These are phyloP conservation scores for Candida cerambycidarum DNA, from an alignment of 805 yeast genomes.

Conservation along the genomic window DNA sequence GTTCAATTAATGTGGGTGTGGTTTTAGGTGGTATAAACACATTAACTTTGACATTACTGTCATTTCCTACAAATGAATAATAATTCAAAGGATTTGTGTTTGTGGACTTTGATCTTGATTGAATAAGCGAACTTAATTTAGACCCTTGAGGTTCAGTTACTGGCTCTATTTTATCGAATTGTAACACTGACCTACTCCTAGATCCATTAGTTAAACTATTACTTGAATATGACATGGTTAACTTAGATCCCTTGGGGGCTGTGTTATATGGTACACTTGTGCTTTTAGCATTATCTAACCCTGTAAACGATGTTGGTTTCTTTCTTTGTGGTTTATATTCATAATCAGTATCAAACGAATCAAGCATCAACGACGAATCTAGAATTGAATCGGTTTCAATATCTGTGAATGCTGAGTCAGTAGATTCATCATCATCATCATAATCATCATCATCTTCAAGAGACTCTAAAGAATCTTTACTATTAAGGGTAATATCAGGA, in stretches of 20 bases:
- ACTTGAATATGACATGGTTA: slow-evolving; percentile 8
- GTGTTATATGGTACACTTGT: slow-evolving; percentile 3
- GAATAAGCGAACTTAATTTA: slow-evolving; percentile 45
- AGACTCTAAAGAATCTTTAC: slow-evolving; percentile 17
- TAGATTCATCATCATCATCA: slow-evolving; percentile 28
- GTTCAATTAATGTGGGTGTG: slow-evolving; percentile 22
- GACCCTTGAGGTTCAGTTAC: slow-evolving; percentile 22
- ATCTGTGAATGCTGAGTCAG: slow-evolving; percentile 46
- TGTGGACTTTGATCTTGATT: slow-evolving; percentile 31
- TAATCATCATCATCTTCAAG: slow-evolving; percentile 25
- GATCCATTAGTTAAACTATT: slow-evolving; percentile 1
- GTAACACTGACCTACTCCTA: slow-evolving; percentile 7
- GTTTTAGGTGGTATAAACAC: slow-evolving; percentile 37
- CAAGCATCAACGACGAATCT: slow-evolving; percentile 26
- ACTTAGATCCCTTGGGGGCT: slow-evolving; percentile 1
- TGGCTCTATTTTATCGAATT: slow-evolving; percentile 24
- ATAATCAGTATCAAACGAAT: slow-evolving; percentile 18
- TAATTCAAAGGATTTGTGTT: slow-evolving; percentile 46
- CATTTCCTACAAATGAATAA: slow-evolving; percentile 28
- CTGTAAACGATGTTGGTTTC: slow-evolving; percentile 8
- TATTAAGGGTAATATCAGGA: slow-evolving; percentile 13
- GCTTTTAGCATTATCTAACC: slow-evolving; percentile 1
- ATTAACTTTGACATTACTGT: slow-evolving; percentile 6
- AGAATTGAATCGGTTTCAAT: slow-evolving; percentile 40
- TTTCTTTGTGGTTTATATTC: slow-evolving; percentile 11